Percentiles rank a stretch among this genome's conserved stretches.
These are phyloP conservation scores for Forsythia suspensa DNA, from an alignment of 257 asterid species.

Conservation along the genomic window DNA sequence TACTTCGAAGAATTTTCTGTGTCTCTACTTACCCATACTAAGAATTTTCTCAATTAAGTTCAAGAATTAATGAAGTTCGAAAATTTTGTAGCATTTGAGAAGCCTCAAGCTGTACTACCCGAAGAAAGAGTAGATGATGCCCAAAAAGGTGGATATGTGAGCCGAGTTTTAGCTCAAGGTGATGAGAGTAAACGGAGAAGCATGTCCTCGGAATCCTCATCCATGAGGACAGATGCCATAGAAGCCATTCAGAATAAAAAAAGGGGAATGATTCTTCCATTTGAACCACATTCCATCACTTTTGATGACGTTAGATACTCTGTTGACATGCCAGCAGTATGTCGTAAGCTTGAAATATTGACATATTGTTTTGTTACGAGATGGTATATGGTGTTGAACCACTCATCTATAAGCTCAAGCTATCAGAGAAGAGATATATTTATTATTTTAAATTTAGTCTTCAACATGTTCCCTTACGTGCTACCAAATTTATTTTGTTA, in stretches of 20 bases:
- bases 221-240: conserved; percentile 19
- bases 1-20: conserved; percentile 12
- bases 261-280: conserved; percentile 57
- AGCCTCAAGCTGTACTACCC: conserved; percentile 46
- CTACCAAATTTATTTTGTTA: neutral
- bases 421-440: neutral
- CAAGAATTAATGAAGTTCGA: conserved; percentile 1
- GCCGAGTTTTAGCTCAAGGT: conserved; percentile 5
- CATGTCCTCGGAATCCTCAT: conserved; percentile 23
- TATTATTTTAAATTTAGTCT: neutral
- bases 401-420: neutral
- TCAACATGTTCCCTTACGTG: neutral
- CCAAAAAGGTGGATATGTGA: neutral
- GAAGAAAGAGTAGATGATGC: conserved; percentile 24
- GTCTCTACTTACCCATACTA: neutral
- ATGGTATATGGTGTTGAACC: neutral
- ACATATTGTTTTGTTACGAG: neutral
- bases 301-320: conserved; percentile 57
- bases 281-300: conserved; percentile 48
- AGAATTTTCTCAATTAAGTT: neutral
- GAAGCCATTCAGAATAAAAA: conserved; percentile 13
- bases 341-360: neutral
- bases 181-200: conserved; percentile 14
- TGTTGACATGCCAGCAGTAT: conserved; percentile 52
- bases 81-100: conserved; percentile 41